Conservation (phyloP, 2,329 filamentous ascomycete species). For the Fusarium clavum region DNA sequence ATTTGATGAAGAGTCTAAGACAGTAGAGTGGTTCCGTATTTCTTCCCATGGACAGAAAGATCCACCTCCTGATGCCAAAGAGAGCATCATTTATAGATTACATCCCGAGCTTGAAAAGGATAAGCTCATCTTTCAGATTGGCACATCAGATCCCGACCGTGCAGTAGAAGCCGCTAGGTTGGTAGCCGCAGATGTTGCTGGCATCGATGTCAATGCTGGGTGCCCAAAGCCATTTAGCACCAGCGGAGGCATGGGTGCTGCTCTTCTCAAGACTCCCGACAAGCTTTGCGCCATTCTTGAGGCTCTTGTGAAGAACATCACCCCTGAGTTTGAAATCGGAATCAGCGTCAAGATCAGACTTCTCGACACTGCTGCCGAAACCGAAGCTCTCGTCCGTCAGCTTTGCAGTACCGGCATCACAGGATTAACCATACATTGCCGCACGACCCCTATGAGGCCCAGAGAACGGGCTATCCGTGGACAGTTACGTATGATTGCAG, state of each 20-base stretch:
- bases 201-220: slow-evolving; percentile 98
- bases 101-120: slow-evolving; percentile 81
- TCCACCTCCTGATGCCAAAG: slow-evolving; percentile 62
- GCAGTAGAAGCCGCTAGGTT: slow-evolving; percentile 87
- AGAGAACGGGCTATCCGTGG: slow-evolving; percentile 87
- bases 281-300: slow-evolving; percentile 84
- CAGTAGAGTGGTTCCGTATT: slow-evolving; percentile 84
- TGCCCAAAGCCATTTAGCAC: slow-evolving; percentile 98
- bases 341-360: slow-evolving; percentile 98
- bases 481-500: slow-evolving; percentile 85
- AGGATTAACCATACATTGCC: slow-evolving; percentile 92
- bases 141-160: slow-evolving; percentile 82
- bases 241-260: slow-evolving; percentile 93
- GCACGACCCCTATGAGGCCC: slow-evolving; percentile 95
- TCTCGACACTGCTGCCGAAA: slow-evolving; percentile 80
- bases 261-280: slow-evolving; percentile 86
- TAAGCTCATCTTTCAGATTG: slow-evolving; percentile 89
- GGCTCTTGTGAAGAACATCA: slow-evolving; percentile 82
- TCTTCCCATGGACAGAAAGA: slow-evolving; percentile 77
- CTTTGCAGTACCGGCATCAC: slow-evolving; percentile 91
- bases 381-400: slow-evolving; percentile 78
- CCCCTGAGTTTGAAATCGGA: slow-evolving; percentile 83
- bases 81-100: slow-evolving; percentile 84
- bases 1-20: slow-evolving; percentile 79
- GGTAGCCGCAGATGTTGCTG: slow-evolving; percentile 87